Evolutionary conservation across 2,329 filamentous ascomycete species (phyloP).

Genomic region (Ophiostoma piceae): DNA sequence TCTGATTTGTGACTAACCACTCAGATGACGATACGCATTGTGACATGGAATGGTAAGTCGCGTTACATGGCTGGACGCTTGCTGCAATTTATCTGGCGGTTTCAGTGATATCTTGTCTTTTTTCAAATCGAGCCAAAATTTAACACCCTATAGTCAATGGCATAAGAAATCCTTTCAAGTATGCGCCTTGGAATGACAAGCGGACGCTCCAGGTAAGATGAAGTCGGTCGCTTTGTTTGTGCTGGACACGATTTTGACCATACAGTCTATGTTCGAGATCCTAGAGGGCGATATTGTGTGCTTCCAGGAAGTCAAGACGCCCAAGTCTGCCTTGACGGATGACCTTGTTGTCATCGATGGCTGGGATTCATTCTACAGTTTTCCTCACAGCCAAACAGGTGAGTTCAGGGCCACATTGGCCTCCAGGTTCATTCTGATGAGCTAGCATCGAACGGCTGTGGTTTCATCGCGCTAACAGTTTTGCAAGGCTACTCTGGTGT

Average conservation of each 20-base stretch:
- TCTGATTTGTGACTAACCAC: not conserved
- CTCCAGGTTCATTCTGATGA: not conserved
- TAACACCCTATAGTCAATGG: conserved; percentile 48
- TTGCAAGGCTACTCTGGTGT: conserved; percentile 83
- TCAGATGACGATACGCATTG: conserved; percentile 70
- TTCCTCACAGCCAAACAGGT: conserved; percentile 93
- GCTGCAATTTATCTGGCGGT: not conserved
- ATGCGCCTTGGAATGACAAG: conserved; percentile 73
- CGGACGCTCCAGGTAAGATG: conserved; percentile 60
- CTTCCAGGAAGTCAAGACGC: conserved; percentile 95
- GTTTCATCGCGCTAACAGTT: not conserved
- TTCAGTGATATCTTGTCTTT: no score
- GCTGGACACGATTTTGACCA: not conserved
- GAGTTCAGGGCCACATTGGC: not conserved
- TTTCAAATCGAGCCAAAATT: not conserved
- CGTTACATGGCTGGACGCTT: not conserved
- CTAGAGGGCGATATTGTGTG: conserved; percentile 89
- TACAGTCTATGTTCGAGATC: conserved; percentile 84
- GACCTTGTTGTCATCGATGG: conserved; percentile 94
- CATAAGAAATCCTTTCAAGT: conserved; percentile 78
- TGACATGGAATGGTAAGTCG: conserved; percentile 71
- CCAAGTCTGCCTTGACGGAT: conserved; percentile 82
- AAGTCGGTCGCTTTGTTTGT: not conserved
- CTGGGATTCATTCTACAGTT: conserved; percentile 94
- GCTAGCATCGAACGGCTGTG: not conserved